Base-by-base conservation (phyloP, 441 rosid genomes). In the Euphorbia schlechtendalii region DNA sequence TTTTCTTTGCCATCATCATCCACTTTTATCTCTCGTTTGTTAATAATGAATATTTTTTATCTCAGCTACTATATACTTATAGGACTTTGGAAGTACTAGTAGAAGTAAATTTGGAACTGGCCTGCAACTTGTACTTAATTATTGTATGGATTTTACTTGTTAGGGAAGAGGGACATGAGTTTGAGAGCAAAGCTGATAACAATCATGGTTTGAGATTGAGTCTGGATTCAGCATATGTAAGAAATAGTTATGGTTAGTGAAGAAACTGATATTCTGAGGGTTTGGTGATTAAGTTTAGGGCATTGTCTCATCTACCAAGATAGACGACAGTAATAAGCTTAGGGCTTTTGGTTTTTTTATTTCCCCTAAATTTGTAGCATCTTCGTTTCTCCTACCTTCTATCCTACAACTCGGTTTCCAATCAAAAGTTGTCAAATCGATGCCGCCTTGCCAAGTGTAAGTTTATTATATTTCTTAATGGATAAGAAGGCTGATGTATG, bases 151-250 rank as follows among this genome's bases (percentile, higher is more conserved):
- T 56, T n/a, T 43, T 34, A 41, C 36, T 51, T 67, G 34, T 36
- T 14, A 32, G 73, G 69, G 45, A 65, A 59, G 45, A 41, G 60
- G 66, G 70, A 11, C 24, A 61, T 63, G 22, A 60, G 17, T 54
- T 46, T 17, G 27, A 67, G 43, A 0, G 53, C 64, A 55, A 66
- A 3, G 40, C 40, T 36, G 40, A 3, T 36, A 36, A 3, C 5
- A 9, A 36, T 36, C 9, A 9, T 36, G 40, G 40, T 4, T 36
- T 36, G 5, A 36, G 40, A 9, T 36, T 36, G 40, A 36, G 5
- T 36, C 40, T 12, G 8, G 46, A 51, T 30, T 34, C 53, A 22
- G 61, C 36, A 10, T 54, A 55, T 41, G n/a, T 61, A 56, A 27
- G 40, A 59, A 15, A n/a, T 20, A 2, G 2, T 17, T 41, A 34